Conservation (phyloP, 192 early-diverging fungal species). For the Coemansia erecta region DNA sequence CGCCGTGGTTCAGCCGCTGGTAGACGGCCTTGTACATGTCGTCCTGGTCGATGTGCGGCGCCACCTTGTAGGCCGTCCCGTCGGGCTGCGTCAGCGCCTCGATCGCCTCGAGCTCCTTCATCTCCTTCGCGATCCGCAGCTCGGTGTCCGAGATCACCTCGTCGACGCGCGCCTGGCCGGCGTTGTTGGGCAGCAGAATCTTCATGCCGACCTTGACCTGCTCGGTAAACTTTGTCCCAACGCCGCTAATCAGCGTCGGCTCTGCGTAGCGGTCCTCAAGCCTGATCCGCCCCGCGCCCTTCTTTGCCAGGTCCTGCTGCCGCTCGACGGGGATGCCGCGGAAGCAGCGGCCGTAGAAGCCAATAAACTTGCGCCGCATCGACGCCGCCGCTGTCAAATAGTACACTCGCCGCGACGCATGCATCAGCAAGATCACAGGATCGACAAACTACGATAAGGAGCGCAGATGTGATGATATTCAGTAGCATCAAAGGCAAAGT, state of each 20-base stretch:
- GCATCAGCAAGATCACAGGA: constrained; percentile 82
- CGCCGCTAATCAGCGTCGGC: constrained; percentile 68
- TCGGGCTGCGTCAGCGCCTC: constrained; percentile 60
- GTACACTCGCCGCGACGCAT: constrained; percentile 73
- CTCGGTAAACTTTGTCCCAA: constrained; percentile 66
- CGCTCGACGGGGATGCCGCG: constrained; percentile 89
- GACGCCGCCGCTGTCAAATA: constrained; percentile 83
- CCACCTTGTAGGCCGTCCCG: constrained; percentile 62
- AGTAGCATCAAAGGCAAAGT: not conserved
- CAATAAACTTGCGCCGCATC: constrained; percentile 84
- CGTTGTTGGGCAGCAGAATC: constrained; percentile 63
- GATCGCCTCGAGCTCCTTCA: constrained; percentile 68
- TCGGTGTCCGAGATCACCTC: constrained; percentile 82
- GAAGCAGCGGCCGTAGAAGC: constrained; percentile 70
- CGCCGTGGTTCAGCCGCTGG: constrained; percentile 65
- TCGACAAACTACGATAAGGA: constrained; percentile 74
- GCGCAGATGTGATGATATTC: constrained; percentile 40
- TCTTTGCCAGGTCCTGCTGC: constrained; percentile 83
- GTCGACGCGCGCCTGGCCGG: constrained; percentile 64
- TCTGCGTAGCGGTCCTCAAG: constrained; percentile 64
- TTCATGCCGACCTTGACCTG: constrained; percentile 64
- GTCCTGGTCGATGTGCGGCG: constrained; percentile 87
- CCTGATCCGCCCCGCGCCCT: constrained; percentile 70
- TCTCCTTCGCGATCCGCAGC: constrained; percentile 70
- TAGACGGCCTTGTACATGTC: constrained; percentile 85